phyloP scores from a whole-genome alignment of 441 rosid species.

The Syzygium malaccense region DNA sequence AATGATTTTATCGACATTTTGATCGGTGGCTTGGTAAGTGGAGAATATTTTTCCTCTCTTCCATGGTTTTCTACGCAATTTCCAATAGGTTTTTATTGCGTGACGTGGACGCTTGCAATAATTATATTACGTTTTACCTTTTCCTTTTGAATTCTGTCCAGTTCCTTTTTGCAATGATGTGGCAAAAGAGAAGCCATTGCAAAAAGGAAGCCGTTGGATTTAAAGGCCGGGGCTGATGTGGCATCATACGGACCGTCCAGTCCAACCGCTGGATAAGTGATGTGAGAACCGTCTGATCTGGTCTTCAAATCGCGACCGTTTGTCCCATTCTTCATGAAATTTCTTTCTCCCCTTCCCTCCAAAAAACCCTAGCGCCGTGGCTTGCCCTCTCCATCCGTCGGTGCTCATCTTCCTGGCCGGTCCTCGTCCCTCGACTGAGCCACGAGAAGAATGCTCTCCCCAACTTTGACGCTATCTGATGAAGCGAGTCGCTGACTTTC shows the following conservation, averaged over 20 bases:
- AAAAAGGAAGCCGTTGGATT: not conserved
- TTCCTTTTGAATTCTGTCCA: not conserved
- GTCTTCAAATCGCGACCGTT: no score
- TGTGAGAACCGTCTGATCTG: not conserved
- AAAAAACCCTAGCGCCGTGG: not conserved
- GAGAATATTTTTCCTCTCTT: no score
- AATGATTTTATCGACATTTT: not conserved
- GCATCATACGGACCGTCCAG: not conserved
- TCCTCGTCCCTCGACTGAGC: no score
- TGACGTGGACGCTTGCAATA: not conserved
- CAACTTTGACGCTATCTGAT: not conserved
- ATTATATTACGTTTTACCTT: no score
- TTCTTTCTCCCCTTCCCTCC: not conserved
- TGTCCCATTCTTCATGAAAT: no score
- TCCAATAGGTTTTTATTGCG: no score
- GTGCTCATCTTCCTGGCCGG: no score
- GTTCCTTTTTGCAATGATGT: rapidly evolving
- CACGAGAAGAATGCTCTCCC: no score
- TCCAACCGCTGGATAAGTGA: not conserved
- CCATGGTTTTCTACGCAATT: rapidly evolving
- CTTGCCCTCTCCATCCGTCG: no score
- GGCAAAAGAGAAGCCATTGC: no score
- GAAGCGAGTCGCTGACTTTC: rapidly evolving
- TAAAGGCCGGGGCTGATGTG: rapidly evolving
- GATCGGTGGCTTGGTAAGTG: not conserved